These are phyloP conservation scores for Cylindrotheca closterium DNA, from an alignment of 108 stramenopile species.

Conservation along the genomic window DNA sequence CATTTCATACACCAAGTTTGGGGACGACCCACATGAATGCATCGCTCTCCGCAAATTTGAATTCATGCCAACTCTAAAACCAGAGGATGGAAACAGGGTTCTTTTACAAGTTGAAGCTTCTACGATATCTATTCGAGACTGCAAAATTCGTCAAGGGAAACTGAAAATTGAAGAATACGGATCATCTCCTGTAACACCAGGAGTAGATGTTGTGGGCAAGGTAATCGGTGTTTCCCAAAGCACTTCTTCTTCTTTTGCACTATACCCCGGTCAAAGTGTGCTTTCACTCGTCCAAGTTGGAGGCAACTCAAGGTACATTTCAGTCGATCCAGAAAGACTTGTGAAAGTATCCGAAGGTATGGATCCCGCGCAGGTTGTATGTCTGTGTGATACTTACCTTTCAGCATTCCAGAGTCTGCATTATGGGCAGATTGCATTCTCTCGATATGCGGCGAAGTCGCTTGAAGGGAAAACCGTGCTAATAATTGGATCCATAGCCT, in stretches of 20 bases:
- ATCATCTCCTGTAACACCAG: slow-evolving; percentile 33
- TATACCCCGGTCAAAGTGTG: slow-evolving; percentile 54
- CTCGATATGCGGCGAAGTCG: slow-evolving; percentile 29
- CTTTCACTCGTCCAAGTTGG: slow-evolving; percentile 53
- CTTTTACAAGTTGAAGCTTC: slow-evolving; percentile 54
- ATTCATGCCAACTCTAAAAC: too few species aligned
- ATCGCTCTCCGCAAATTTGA: slow-evolving; percentile 15
- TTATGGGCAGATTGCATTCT: slow-evolving; percentile 18
- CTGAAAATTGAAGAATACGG: slow-evolving; percentile 25
- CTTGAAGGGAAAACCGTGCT: slow-evolving; percentile 36
- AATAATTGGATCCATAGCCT: slow-evolving; percentile 39
- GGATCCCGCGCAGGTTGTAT: slow-evolving; percentile 44
- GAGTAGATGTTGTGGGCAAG: slow-evolving; percentile 54
- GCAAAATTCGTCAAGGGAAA: slow-evolving; percentile 48
- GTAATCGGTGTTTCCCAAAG: slow-evolving; percentile 25
- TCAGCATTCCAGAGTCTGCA: slow-evolving; percentile 50
- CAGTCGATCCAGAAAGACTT: slow-evolving; percentile 44
- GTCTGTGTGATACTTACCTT: slow-evolving; percentile 42
- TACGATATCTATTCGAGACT: slow-evolving; percentile 51
- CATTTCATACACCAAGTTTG: slow-evolving; percentile 25
- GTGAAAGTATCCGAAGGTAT: slow-evolving; percentile 55
- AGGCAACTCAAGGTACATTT: slow-evolving; percentile 68
- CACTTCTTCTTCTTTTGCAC: slow-evolving; percentile 2
- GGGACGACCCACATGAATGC: slow-evolving; percentile 9
- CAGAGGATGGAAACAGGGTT: background rate